A percentile compares a stretch with the other conserved stretches of the same genome.
phyloP scores from a whole-genome alignment of 2,329 filamentous ascomycete species.

The Penicillium sumatraense region DNA sequence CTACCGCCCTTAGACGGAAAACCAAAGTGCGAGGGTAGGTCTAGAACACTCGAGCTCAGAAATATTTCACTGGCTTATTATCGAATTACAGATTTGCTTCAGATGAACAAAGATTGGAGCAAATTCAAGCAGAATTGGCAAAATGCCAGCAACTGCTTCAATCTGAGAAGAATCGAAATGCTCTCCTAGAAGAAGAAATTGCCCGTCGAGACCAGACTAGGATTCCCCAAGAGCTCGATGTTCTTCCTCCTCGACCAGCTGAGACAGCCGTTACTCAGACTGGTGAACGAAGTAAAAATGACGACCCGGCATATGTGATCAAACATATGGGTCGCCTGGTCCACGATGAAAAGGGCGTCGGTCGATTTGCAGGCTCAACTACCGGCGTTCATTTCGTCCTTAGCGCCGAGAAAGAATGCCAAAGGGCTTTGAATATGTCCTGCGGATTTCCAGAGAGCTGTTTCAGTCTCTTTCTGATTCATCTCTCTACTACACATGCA shows the following conservation, averaged over 20 bases:
- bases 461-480: conserved; percentile 8
- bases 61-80: background rate
- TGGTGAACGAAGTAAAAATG: background rate
- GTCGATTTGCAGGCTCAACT: conserved; percentile 15
- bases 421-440: background rate
- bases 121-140: conserved; percentile 2
- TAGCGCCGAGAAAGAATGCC: conserved; percentile 11
- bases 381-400: conserved; percentile 17
- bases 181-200: background rate
- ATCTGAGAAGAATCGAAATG: background rate
- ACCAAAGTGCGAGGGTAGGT: conserved; percentile 14
- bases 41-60: background rate
- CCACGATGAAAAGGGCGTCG: conserved; percentile 8
- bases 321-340: conserved; percentile 17
- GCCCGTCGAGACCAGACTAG: background rate
- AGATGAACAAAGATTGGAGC: conserved; percentile 5
- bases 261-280: background rate
- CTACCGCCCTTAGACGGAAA: conserved; percentile 6
- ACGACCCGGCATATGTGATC: conserved; percentile 9
- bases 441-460: conserved; percentile 13
- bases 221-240: background rate
- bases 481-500: background rate
- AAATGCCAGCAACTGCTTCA: conserved; percentile 10
- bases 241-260: background rate
- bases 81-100: conserved; percentile 5